Base-by-base conservation (phyloP, 2,329 filamentous ascomycete species). In the Colletotrichum eleusines region DNA sequence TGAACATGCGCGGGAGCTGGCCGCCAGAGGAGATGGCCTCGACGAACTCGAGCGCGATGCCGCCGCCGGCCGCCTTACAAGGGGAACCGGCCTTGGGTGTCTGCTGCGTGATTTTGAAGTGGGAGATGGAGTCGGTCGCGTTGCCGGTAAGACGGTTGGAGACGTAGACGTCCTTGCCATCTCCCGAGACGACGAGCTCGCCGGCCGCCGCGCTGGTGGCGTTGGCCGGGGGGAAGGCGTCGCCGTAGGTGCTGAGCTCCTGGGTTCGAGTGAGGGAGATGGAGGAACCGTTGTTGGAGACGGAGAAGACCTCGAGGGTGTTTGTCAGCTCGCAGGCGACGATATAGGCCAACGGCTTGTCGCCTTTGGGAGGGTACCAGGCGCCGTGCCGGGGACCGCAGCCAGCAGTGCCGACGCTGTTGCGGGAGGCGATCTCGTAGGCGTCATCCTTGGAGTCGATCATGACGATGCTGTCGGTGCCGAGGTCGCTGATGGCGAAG, bases 321-420 rank as follows among this genome's bases (percentile, higher is more conserved):
- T 82, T 87, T 73, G 77, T 78, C 18, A 84, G 76, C 79, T 88
- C 86, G 76, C 83, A 84, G 42, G 81, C 80, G 40, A 87, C 74
- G 23, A 84, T 75, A 80, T 86, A 87, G 79, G 85, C 84, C 2
- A 81, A 83, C 20, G 82, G 79, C 62, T 72, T 53, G 48, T 74
- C 66, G 12, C 65, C 74, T 9, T 77, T 78, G n/a, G 74, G 64
- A 1, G 80, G 80, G 76, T 83, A 82, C 78, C 86, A 87, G 73
- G 80, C 80, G 59, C 84, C 85, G 74, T 88, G 86, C 23, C 86
- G 85, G 4, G 86, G 86, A 0, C 86, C 86, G 48, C 81, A 82
- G 67, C 83, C 84, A 14, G 78, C 74, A 14, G 80, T 78, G 28
- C 74, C 72, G 66, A 84, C 77, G 7, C 73, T 57, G 48, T 81